Evolutionary conservation across 2,329 filamentous ascomycete species (phyloP), one percentile per base, ranked within the genome.

Genomic region (Xylariaceae sp.): DNA sequence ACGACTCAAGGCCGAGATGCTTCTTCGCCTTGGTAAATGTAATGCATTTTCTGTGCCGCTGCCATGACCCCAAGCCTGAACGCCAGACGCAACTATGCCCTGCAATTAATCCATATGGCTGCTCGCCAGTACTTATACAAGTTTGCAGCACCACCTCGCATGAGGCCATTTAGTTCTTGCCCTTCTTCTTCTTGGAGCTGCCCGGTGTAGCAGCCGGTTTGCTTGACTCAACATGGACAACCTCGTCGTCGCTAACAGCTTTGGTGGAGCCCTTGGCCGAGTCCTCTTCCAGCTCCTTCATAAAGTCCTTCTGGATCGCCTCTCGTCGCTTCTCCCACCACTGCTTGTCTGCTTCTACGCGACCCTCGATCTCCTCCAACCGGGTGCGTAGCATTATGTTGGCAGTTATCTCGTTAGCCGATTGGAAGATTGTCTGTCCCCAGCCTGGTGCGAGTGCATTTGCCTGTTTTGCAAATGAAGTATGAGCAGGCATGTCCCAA

Each of bases 351-450:
- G 86, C 79, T 8, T 84, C 81, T 1, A 87, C 79, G 69, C 91
- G 88, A 24, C 80, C 78, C 67, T 93, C 87, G 56, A 96, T 86
- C 61, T 92, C 94, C 43, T 87, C 84, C 17, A 96, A 82, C 46
- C 88, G 85, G 64, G 88, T 82, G 65, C 92, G 90, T 69, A 96
- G 83, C 43, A 87, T 78, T 37, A 85, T 84, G 77, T 97, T 97
- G 71, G 92, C 89, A 57, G 90, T 87, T 76, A 99, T 97, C 76
- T 99, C 95, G 76, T 96, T 96, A 53, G 95, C 95, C 41, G 91
- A 93, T 76, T 99, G 95, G 84, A 99, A 99, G 74, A 99, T 98
- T 54, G 85, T 87, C 72, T 95, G 88, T 60, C 95, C 95, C 95
- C 95, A 99, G 74, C 89, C 88, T 45, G 91, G 88, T 1, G 86